Evolutionary conservation across 164 flowering plant species (phyloP).

Genomic region (Tetracentron sinense): DNA sequence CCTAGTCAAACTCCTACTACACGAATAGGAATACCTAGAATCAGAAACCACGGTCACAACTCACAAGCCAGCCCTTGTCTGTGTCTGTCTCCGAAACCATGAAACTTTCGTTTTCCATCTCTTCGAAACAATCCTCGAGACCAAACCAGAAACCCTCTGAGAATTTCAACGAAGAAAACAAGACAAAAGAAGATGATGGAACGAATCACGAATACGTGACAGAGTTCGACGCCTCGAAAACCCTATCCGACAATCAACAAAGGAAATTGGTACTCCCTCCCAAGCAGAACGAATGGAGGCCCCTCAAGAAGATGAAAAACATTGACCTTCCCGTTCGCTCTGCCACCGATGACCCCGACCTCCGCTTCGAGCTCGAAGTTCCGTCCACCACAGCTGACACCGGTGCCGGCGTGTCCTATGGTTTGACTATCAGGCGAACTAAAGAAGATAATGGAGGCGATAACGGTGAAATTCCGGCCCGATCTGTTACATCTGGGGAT

Average conservation of each 20-base stretch:
- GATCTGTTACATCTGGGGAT: slow-evolving; percentile 21
- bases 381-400: slow-evolving; percentile 17
- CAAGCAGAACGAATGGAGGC: slow-evolving; percentile 48
- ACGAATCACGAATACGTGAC: slow-evolving; percentile 35
- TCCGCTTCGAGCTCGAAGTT: slow-evolving; percentile 44
- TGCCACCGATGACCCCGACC: slow-evolving; percentile 16
- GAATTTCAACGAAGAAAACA: slow-evolving; percentile 6
- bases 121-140: slow-evolving; percentile 26
- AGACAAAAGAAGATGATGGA: neutral
- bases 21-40: too few species aligned
- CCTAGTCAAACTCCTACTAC: too few species aligned
- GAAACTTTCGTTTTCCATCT: slow-evolving; percentile 47
- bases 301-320: slow-evolving; percentile 61
- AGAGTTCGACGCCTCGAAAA: slow-evolving; percentile 50
- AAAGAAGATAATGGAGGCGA: neutral
- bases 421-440: slow-evolving; percentile 36
- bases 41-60: too few species aligned
- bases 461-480: neutral
- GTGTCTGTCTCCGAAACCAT: slow-evolving; percentile 8
- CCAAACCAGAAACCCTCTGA: slow-evolving; percentile 16
- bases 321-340: slow-evolving; percentile 34
- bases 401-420: slow-evolving; percentile 32
- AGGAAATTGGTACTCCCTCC: slow-evolving; percentile 45
- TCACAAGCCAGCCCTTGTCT: too few species aligned
- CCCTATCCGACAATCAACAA: slow-evolving; percentile 19